Evolutionary conservation across 805 yeast genomes (phyloP).

Genomic region (Pichia insulana): DNA sequence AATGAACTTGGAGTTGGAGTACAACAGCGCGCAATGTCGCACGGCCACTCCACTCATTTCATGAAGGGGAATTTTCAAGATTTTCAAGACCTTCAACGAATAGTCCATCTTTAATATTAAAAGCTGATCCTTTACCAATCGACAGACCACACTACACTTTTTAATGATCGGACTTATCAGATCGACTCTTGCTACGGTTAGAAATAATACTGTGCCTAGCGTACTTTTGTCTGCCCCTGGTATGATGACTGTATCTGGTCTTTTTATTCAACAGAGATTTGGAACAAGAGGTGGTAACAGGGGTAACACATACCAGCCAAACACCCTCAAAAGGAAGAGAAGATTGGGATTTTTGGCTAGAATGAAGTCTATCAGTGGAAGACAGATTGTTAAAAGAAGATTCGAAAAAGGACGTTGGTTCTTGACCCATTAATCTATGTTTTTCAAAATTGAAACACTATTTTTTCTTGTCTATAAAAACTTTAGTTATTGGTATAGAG

Average conservation of each 20-base stretch:
- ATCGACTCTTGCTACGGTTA: constrained; percentile 1
- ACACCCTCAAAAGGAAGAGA: constrained; percentile 83
- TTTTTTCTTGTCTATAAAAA: neutral
- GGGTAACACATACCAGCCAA: constrained; percentile 94
- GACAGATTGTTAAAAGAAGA: constrained; percentile 70
- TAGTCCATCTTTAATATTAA: no score
- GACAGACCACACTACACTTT: no score
- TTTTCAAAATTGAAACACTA: neutral
- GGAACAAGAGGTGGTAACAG: constrained; percentile 61
- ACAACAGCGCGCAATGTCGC: no score
- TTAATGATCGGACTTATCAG: constrained; percentile 4
- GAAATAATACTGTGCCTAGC: neutral
- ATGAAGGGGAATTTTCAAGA: no score
- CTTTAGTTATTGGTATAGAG: neutral
- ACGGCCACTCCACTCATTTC: no score
- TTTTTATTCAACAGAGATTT: constrained; percentile 21
- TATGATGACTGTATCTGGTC: constrained; percentile 3
- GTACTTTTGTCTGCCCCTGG: constrained; percentile 7
- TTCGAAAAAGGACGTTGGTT: constrained; percentile 91
- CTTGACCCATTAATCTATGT: constrained; percentile 50
- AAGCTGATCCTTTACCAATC: no score
- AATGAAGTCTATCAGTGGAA: constrained; percentile 63
- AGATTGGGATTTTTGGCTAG: constrained; percentile 85
- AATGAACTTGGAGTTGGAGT: no score
- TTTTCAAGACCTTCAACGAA: no score